Base-by-base conservation (phyloP, 192 early-diverging fungal species). In the Linnemannia hyalina region DNA sequence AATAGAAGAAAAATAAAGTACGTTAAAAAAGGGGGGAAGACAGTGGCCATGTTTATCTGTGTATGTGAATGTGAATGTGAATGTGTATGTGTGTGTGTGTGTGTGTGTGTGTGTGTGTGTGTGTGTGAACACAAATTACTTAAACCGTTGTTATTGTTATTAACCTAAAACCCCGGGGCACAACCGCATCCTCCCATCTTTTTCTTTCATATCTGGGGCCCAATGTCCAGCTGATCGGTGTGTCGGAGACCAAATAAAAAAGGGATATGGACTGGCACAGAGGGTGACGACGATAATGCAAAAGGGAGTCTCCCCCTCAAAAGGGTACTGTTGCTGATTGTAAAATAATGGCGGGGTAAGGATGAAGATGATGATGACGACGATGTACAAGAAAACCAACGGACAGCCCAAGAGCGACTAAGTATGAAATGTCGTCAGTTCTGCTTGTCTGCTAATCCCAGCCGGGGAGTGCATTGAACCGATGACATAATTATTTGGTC, bases 401-500 rank as follows among this genome's bases (percentile, higher is more conserved):
- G 13, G 13, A 46, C 10, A 60, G 57, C 57, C 23, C 22, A 60
- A 60, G 57, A 60, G 57, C 57, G 57, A 3, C 57, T 60, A 26
- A 46, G 44, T 46, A 46, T 13, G 44, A 46, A 15, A 26, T 60
- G 22, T 65, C 26, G 60, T 32, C 54, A 18, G 54, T 13, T 49
- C 29, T 65, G 29, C 32, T 16, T 32, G 13, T 26, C 26, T 15
- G 26, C 13, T 65, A 32, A 29, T 65, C 29, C 60, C 60, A 32
- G 60, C 60, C 8, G 11, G 60, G 29, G 60, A 32, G 60, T 65
- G 26, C 29, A 8, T 65, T 26, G 8, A 18, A 57, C 29, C 29
- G 60, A 65, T 65, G 60, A 65, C 60, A 65, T 65, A 65, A 65
- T 65, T 26, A 32, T 65, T 65, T 32, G 55, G 11, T 65, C 10